These are phyloP conservation scores for Beverwykella pulmonaria DNA, from an alignment of 495 filamentous ascomycete species.

Conservation along the genomic window DNA sequence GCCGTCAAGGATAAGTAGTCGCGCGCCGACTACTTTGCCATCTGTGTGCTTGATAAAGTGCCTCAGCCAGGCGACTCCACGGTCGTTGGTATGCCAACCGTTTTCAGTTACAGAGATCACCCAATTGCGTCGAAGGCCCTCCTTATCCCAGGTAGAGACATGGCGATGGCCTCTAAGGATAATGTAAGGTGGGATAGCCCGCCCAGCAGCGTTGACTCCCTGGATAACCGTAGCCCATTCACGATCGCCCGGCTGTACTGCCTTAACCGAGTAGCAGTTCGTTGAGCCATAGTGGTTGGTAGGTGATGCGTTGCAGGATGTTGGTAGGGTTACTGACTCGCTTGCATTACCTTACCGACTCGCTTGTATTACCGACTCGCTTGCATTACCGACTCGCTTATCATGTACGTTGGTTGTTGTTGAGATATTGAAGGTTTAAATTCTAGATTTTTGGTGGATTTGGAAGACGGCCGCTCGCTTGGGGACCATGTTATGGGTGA, in stretches of 20 bases:
- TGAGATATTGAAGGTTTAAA: no score
- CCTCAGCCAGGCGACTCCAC: constrained; percentile 7
- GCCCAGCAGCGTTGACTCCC: constrained; percentile 31
- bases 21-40: not conserved
- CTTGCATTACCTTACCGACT: no score
- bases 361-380: no score
- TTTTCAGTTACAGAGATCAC: constrained; percentile 9
- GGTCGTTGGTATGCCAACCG: constrained; percentile 16
- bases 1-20: constrained; percentile 13
- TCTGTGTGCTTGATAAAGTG: constrained; percentile 15
- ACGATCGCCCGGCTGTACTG: constrained; percentile 46
- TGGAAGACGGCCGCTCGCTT: no score
- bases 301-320: no score
- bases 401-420: no score
- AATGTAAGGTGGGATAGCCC: constrained; percentile 20
- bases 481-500: no score
- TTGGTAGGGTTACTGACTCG: no score
- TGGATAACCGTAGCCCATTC: constrained; percentile 50
- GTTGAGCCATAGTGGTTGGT: no score
- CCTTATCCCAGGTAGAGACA: constrained; percentile 14
- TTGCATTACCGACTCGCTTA: no score
- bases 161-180: constrained; percentile 19
- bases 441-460: no score
- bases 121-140: constrained; percentile 4
- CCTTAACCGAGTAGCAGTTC: no score